These are phyloP conservation scores for Pistacia vera DNA, from an alignment of 345 rosid species.

Conservation along the genomic window DNA sequence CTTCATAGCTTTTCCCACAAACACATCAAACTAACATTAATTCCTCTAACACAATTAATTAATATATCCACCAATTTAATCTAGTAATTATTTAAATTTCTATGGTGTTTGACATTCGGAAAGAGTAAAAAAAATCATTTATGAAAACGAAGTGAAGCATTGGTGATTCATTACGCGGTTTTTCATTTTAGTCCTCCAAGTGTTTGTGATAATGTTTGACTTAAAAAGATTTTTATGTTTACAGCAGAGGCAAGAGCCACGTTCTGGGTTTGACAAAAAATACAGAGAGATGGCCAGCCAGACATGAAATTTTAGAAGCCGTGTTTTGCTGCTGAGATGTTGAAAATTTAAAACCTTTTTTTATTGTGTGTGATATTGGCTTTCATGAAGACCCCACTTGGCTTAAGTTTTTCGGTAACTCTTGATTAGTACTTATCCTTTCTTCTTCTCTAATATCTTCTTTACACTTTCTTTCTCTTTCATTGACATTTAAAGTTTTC, in stretches of 20 bases:
- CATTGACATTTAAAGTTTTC: too few species aligned
- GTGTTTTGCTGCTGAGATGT: conserved; percentile 1
- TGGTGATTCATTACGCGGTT: too few species aligned
- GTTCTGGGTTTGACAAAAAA: conserved; percentile 1
- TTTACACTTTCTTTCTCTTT: not conserved
- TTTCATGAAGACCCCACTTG: conserved; percentile 16
- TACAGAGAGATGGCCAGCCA: not conserved
- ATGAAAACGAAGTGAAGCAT: too few species aligned
- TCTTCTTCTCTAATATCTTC: not conserved
- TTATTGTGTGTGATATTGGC: not conserved
- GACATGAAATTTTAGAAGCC: too few species aligned
- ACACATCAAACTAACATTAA: conserved; percentile 21
- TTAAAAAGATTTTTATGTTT: too few species aligned
- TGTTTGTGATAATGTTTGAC: too few species aligned
- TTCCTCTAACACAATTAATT: not conserved
- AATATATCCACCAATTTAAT: conserved; percentile 5
- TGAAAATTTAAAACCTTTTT: not conserved
- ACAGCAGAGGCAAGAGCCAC: not conserved
- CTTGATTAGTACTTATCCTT: too few species aligned
- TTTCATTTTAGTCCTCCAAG: too few species aligned
- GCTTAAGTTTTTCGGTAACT: too few species aligned
- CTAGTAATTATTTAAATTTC: not conserved
- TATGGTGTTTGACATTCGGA: not conserved
- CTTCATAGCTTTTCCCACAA: not conserved
- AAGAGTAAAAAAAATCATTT: too few species aligned